A percentile compares a stretch with the other conserved stretches of the same genome.
phyloP scores from a whole-genome alignment of 352 stramenopile species.

The Hyphochytrium catenoides region DNA sequence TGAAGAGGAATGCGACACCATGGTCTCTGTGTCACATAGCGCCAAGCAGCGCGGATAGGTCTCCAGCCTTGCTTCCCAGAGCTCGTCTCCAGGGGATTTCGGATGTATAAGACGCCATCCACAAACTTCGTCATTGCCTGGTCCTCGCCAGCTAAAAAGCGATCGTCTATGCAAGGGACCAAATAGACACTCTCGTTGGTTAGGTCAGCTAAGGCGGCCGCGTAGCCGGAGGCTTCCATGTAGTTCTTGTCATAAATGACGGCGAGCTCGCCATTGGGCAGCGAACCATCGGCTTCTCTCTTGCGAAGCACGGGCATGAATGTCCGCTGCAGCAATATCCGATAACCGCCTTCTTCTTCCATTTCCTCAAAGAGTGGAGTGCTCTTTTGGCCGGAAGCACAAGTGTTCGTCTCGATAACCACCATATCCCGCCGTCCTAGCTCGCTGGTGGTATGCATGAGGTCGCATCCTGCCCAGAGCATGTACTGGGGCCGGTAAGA shows the following conservation, averaged over 20 bases:
- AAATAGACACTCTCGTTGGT: constrained; percentile 7
- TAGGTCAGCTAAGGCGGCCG: constrained; percentile 6
- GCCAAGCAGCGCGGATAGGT: constrained; percentile 7
- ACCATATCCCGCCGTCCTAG: neutral
- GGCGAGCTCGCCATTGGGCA: constrained; percentile 7
- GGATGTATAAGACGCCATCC: too few species aligned
- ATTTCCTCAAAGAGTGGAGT: too few species aligned
- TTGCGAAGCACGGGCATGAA: constrained; percentile 6
- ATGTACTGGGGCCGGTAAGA: constrained; percentile 6
- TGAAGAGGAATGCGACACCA: constrained; percentile 9
- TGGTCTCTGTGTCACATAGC: constrained; percentile 9
- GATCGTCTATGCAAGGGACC: too few species aligned
- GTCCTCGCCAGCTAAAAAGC: too few species aligned
- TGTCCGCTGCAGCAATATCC: too few species aligned
- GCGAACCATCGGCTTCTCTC: constrained; percentile 1
- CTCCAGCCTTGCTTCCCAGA: constrained; percentile 5
- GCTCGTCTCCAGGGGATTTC: too few species aligned
- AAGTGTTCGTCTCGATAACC: constrained; percentile 12
- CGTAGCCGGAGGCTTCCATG: constrained; percentile 10
- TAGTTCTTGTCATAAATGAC: constrained; percentile 13
- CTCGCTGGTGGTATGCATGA: constrained; percentile 7
- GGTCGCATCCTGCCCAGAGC: constrained; percentile 10
- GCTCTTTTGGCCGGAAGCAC: constrained; percentile 9
- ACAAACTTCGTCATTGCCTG: too few species aligned
- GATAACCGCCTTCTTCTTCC: too few species aligned